Percentiles rank a stretch among this genome's conserved stretches.
Conservation (phyloP, 805 yeast species). For the Lipomyces sp. region DNA sequence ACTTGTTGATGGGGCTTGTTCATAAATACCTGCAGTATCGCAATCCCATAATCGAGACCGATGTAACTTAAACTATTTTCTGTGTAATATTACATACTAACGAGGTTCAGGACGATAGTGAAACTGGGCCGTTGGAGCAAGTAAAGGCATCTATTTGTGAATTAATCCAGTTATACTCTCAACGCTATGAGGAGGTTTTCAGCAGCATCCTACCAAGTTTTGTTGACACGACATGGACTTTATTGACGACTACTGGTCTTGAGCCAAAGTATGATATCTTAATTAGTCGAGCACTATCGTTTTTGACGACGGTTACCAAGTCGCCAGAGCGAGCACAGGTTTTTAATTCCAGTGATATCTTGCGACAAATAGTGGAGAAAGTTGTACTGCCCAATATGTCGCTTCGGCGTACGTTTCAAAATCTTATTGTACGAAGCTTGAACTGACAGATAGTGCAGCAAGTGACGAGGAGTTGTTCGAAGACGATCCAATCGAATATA, state of each 20-base stretch:
- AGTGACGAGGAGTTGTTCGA: slow-evolving; percentile 91
- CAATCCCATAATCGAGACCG: slow-evolving; percentile 59
- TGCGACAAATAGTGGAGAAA: slow-evolving; percentile 78
- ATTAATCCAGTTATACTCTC: slow-evolving; percentile 79
- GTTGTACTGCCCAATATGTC: slow-evolving; percentile 87
- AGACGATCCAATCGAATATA: slow-evolving; percentile 94
- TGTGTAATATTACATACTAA: neutral
- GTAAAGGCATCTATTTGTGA: slow-evolving; percentile 85
- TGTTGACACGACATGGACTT: slow-evolving; percentile 80
- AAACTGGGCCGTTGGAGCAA: slow-evolving; percentile 68
- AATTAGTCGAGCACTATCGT: slow-evolving; percentile 78
- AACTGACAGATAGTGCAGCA: slow-evolving; percentile 46
- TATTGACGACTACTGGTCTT: slow-evolving; percentile 66
- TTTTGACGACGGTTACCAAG: slow-evolving; percentile 79
- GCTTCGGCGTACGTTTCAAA: slow-evolving; percentile 53
- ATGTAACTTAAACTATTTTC: slow-evolving; percentile 24
- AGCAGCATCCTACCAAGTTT: slow-evolving; percentile 76
- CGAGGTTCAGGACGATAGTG: slow-evolving; percentile 53
- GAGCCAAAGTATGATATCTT: slow-evolving; percentile 83
- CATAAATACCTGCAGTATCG: slow-evolving; percentile 76
- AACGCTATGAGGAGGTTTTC: slow-evolving; percentile 90
- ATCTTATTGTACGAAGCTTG: neutral
- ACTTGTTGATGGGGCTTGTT: slow-evolving; percentile 74
- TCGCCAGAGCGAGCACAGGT: slow-evolving; percentile 66
- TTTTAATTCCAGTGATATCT: slow-evolving; percentile 61